Evolutionary conservation across 805 yeast species (phyloP), one percentile per base, ranked within the genome.

Genomic region (Yarrowia sp.): DNA sequence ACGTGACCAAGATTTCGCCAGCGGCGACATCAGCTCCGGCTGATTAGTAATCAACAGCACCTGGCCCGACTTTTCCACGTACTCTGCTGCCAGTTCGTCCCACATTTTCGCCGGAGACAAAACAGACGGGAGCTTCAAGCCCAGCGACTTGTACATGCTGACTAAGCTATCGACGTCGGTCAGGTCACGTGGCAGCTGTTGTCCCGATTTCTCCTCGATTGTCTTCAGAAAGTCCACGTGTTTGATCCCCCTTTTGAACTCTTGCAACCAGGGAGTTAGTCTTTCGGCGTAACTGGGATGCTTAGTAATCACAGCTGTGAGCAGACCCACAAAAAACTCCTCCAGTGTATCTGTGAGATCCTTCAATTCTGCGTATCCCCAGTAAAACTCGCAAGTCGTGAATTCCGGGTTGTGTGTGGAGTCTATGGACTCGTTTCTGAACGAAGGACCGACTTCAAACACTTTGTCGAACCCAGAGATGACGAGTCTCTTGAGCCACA

Each of bases 381-480:
- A 90, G 76, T 94, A 94, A 72, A 92, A 90, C 75, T 94, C 99
- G 75, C 97, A 87, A 2, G 92, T 86, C 1, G 97, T 88, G 75
- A 93, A 94, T 74, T 94, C 99, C 0, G 97, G 97, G 77, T 94
- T 95, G 76, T 94, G 99, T 0, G 97, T 90, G 1, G 89, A 82
- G 75, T 94, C 99, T 36, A 94, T 82, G 8, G 98, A 97, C 78
- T 95, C 99, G 74, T 95, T 95, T 73, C 99, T 82, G 77, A 93
- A 95, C 55, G 83, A 87, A 66, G 85, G 83, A 15, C 71, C 98
- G 58, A 95, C 85, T 74, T 95, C 98, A 76, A 85, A 95, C 2
- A 95, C 88, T 71, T 85, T 86, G 72, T 93, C 96, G 73, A 93
- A 86, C 1, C 99, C 99, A 9, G 91, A 83, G 40, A 94, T 86